Evolutionary conservation across 2,329 filamentous ascomycete species (phyloP).

Genomic region (Neofusicoccum umdonicola): DNA sequence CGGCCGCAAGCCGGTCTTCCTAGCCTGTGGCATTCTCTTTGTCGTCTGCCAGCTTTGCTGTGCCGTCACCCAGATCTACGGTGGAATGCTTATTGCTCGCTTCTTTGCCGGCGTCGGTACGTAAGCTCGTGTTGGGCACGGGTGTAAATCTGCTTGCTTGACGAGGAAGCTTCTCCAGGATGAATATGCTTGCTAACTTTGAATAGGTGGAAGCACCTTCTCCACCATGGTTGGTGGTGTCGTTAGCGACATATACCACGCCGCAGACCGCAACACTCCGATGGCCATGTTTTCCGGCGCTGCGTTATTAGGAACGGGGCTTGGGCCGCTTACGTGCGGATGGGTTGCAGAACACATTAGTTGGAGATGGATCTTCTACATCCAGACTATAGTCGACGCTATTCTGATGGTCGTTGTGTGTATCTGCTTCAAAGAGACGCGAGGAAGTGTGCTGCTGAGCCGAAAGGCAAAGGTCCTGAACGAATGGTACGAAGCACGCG

Average conservation of each 20-base stretch:
- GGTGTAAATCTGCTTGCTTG: background rate
- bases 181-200: background rate
- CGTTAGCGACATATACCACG: conserved; percentile 79
- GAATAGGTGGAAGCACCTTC: conserved; percentile 67
- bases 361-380: conserved; percentile 89
- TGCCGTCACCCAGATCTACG: conserved; percentile 66
- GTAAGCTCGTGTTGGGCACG: background rate
- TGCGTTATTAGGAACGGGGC: conserved; percentile 75
- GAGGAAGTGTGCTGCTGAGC: conserved; percentile 75
- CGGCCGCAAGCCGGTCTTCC: conserved; percentile 79
- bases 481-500: conserved; percentile 72
- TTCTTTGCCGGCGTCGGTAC: conserved; percentile 67
- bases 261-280: conserved; percentile 76
- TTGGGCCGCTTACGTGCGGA: conserved; percentile 70
- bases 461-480: conserved; percentile 74
- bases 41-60: conserved; percentile 70
- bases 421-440: conserved; percentile 75
- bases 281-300: conserved; percentile 86
- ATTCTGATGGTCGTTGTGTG: conserved; percentile 63
- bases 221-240: conserved; percentile 92
- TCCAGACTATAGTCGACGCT: conserved; percentile 70
- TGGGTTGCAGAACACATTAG: conserved; percentile 64
- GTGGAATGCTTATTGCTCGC: conserved; percentile 71
- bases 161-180: background rate
- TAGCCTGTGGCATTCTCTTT: conserved; percentile 69